Percentiles rank a stretch among this genome's conserved stretches.
These are phyloP conservation scores for Puya raimondii DNA, from an alignment of 176 grass and related monocot genomes.

Conservation along the genomic window DNA sequence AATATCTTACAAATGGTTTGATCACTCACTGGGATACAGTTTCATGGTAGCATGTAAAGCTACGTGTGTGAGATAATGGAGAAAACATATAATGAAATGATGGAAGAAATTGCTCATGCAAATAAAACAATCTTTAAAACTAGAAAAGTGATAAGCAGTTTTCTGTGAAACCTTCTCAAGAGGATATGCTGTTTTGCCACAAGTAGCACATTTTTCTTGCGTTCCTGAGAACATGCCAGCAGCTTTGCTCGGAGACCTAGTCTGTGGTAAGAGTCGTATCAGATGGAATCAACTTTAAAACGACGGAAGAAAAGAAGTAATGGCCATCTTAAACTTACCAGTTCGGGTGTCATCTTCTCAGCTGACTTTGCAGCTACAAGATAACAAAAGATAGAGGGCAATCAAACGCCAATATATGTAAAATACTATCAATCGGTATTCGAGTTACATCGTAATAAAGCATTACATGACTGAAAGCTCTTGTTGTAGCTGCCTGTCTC, in stretches of 20 bases:
- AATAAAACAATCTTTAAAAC: too few species aligned
- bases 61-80: too few species aligned
- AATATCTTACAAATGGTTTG: too few species aligned
- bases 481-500: conserved; percentile 83
- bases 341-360: conserved; percentile 47
- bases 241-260: conserved; percentile 76
- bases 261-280: conserved; percentile 27
- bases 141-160: background rate
- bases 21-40: too few species aligned
- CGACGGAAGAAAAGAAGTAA: background rate
- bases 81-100: conserved; percentile 8
- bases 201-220: conserved; percentile 94
- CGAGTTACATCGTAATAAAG: background rate
- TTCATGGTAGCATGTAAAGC: too few species aligned
- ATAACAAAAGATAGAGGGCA: background rate
- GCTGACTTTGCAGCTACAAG: conserved; percentile 61
- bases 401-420: background rate
- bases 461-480: conserved; percentile 53
- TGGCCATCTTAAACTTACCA: conserved; percentile 26
- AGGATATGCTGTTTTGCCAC: conserved; percentile 88
- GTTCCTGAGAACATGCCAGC: conserved; percentile 88
- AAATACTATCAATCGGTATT: background rate
- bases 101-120: background rate
- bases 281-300: background rate
- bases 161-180: conserved; percentile 65